Evolutionary conservation across 352 stramenopile genomes (phyloP).

Genomic region (Elongisporangium senticosum): DNA sequence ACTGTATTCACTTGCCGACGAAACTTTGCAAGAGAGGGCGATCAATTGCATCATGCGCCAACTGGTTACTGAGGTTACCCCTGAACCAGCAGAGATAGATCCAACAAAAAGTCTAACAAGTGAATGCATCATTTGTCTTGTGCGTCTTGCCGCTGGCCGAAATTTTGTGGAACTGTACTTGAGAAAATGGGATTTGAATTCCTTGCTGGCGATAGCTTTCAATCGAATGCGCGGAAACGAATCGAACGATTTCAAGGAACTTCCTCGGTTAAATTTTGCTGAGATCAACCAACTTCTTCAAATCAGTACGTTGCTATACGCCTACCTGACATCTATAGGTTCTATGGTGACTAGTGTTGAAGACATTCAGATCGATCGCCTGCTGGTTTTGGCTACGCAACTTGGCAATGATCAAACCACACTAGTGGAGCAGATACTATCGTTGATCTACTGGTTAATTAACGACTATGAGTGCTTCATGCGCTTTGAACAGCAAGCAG

Average conservation of each 20-base stretch:
- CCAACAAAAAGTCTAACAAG: slow-evolving; percentile 1
- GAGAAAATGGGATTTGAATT: slow-evolving; percentile 40
- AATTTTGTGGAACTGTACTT: slow-evolving; percentile 52
- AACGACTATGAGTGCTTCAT: slow-evolving; percentile 18
- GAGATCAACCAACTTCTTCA: slow-evolving; percentile 37
- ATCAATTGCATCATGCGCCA: slow-evolving; percentile 52
- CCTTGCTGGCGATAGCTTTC: slow-evolving; percentile 34
- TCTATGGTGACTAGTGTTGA: neutral
- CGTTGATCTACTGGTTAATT: slow-evolving; percentile 26
- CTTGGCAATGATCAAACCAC: slow-evolving; percentile 3
- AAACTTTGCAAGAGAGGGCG: slow-evolving; percentile 33
- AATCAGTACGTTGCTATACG: slow-evolving; percentile 10
- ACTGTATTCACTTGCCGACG: slow-evolving; percentile 50
- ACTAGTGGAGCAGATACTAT: slow-evolving; percentile 24
- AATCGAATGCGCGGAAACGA: slow-evolving; percentile 24
- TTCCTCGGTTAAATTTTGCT: slow-evolving; percentile 12
- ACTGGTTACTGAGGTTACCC: slow-evolving; percentile 17
- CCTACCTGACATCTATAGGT: neutral
- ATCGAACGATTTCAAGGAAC: slow-evolving; percentile 37
- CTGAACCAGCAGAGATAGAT: neutral
- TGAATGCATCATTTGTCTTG: slow-evolving; percentile 27
- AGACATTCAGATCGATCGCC: neutral
- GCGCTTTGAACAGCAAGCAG: slow-evolving; percentile 19
- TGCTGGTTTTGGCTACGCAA: neutral
- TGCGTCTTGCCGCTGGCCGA: slow-evolving; percentile 27